A percentile compares a stretch with the other conserved stretches of the same genome.
phyloP scores from a whole-genome alignment of 2,329 filamentous ascomycete genomes.

The Gaeumannomyces sp. region DNA sequence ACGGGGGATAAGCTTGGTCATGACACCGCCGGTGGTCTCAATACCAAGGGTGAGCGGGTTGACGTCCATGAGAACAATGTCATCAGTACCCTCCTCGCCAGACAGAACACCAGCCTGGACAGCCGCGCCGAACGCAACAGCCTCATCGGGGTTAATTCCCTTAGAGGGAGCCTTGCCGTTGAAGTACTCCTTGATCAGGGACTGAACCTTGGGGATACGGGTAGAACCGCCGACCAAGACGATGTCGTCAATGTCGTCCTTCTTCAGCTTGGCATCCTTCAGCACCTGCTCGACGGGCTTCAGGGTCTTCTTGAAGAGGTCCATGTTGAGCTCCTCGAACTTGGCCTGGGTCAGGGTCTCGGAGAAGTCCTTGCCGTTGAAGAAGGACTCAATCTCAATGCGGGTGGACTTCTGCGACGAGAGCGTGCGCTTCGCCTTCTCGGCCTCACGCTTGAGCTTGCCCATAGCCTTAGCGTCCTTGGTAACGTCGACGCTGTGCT shows the following conservation, averaged over 20 bases:
- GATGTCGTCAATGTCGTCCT: slow-evolving; percentile 90
- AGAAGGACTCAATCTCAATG: slow-evolving; percentile 96
- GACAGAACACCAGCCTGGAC: slow-evolving; percentile 95
- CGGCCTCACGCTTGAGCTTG: slow-evolving; percentile 98
- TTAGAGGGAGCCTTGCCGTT: slow-evolving; percentile 94
- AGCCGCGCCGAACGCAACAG: slow-evolving; percentile 94
- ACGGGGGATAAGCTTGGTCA: slow-evolving; percentile 93
- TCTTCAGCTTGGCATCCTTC: slow-evolving; percentile 97
- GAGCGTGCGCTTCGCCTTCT: slow-evolving; percentile 98
- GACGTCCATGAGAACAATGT: slow-evolving; percentile 91
- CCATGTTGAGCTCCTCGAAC: slow-evolving; percentile 98
- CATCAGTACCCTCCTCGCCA: slow-evolving; percentile 74
- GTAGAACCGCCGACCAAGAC: slow-evolving; percentile 98
- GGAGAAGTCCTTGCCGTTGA: slow-evolving; percentile 94
- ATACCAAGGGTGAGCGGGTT: slow-evolving; percentile 96
- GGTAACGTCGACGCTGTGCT: slow-evolving; percentile 84
- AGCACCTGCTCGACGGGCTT: slow-evolving; percentile 98
- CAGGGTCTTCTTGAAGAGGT: slow-evolving; percentile 98
- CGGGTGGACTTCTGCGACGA: slow-evolving; percentile 90
- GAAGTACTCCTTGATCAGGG: slow-evolving; percentile 94
- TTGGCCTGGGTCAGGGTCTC: slow-evolving; percentile 98
- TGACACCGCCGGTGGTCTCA: slow-evolving; percentile 94
- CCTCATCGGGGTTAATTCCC: slow-evolving; percentile 99
- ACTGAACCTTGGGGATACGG: slow-evolving; percentile 96
- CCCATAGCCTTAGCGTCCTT: slow-evolving; percentile 98